Conservation (phyloP, 352 stramenopile species). For the Globisporangium okanoganense region DNA sequence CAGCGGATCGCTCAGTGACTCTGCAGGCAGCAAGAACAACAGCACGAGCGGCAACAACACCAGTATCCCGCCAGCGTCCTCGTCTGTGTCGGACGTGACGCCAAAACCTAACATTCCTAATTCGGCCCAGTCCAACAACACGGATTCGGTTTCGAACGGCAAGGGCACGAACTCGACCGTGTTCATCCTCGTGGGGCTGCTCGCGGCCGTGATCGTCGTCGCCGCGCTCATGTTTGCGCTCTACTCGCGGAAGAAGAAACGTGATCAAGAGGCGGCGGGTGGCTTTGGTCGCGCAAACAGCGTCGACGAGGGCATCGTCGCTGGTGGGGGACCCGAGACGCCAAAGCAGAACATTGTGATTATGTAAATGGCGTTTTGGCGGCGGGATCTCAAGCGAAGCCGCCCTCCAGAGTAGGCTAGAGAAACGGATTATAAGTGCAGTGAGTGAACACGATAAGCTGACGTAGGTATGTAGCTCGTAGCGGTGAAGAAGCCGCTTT, state of each 20-base stretch:
- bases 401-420: slow-evolving; percentile 1
- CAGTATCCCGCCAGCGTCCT: slow-evolving; percentile 9
- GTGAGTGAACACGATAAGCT: not conserved
- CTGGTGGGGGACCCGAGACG: slow-evolving; percentile 41
- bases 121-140: slow-evolving; percentile 13
- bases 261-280: slow-evolving; percentile 46
- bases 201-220: slow-evolving; percentile 61
- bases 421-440: slow-evolving; percentile 9
- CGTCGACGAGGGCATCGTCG: slow-evolving; percentile 25
- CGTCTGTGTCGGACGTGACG: not conserved
- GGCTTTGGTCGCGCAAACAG: slow-evolving; percentile 41
- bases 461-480: not conserved
- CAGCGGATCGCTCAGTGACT: slow-evolving; percentile 8
- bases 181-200: slow-evolving; percentile 64
- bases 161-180: slow-evolving; percentile 42
- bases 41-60: slow-evolving; percentile 8
- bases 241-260: slow-evolving; percentile 68
- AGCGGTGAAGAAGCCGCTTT: not conserved
- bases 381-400: not conserved
- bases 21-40: not conserved
- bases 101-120: slow-evolving; percentile 12
- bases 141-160: slow-evolving; percentile 24
- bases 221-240: slow-evolving; percentile 68
- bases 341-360: slow-evolving; percentile 77
- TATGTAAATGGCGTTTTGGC: slow-evolving; percentile 42